Base-by-base conservation (phyloP, 2,329 filamentous ascomycete species). In the Fusarium sp. region DNA sequence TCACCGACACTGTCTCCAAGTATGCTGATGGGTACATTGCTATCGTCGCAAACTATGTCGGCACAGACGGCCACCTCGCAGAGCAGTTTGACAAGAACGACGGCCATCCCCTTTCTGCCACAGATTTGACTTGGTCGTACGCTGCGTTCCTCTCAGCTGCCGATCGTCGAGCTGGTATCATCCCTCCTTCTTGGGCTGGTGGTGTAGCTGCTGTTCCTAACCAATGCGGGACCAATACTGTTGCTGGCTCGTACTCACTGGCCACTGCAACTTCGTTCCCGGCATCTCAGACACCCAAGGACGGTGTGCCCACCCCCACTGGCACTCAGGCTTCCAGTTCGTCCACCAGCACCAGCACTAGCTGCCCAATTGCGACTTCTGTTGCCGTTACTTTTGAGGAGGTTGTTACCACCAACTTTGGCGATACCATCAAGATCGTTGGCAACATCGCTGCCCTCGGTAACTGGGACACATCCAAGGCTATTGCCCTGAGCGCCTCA, bases 71-170 rank as follows among this genome's bases (percentile, higher is more conserved):
- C n/a, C 86, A 86, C 3, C 78, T 93, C 17, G 83, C 89, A 3
- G 92, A 94, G 81, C 91, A 93, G 78, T 93, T 88, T 74, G 84
- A 87, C 70, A 86, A 86, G 72, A 79, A 81, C 60, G 81, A 78
- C 45, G 90, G 87, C 33, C 70, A 75, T 0, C 89, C 89, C 3
- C 81, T 91, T 7, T 92, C 90, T 3, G 92, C 91, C 2, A 81
- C 83, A 20, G 89, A 93, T 70, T 82, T 93, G 32, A 93, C 91
- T 6, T 93, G 91, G 91, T 92, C 90, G 1, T 93, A 93, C 71
- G 90, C 91, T 3, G 86, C 91, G 0, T 90, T 93, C 79, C 81
- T 93, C 49, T 91, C 90, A 1, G 87, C 87, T n/a, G 81, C 83
- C 27, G 85, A 85, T 44, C 86, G 90, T 40, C 86, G 90, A 49